phyloP scores from a whole-genome alignment of 164 flowering plant genomes.

The Nelumbo lutea region DNA sequence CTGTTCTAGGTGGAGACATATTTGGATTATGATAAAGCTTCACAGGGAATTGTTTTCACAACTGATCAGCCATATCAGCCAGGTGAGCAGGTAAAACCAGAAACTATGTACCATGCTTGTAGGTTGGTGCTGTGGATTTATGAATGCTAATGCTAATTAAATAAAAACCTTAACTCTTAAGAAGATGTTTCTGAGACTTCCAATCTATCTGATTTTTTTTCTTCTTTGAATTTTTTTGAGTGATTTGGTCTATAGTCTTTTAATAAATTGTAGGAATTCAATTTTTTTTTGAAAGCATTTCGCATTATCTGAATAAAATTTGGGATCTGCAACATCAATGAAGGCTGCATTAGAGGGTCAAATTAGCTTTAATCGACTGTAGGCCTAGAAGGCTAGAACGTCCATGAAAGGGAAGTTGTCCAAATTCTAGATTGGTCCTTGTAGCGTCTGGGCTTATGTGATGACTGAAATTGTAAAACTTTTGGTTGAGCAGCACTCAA shows the following conservation, averaged over 20 bases:
- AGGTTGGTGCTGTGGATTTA: no score
- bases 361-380: background rate
- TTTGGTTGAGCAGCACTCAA: no score
- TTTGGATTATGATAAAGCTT: conserved; percentile 85
- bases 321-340: conserved; percentile 1
- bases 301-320: background rate
- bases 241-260: no score
- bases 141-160: no score
- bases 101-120: no score
- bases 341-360: background rate
- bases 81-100: conserved; percentile 90
- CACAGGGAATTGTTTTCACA: conserved; percentile 81
- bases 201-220: no score
- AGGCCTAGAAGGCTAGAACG: background rate
- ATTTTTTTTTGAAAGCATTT: background rate
- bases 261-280: background rate
- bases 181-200: no score
- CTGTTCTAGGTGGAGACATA: conserved; percentile 76
- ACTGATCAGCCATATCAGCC: conserved; percentile 87
- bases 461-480: no score
- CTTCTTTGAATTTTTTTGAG: no score
- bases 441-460: background rate
- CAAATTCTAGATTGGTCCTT: background rate
- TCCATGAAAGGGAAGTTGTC: background rate
- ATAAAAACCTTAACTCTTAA: no score